Percentiles rank a stretch among this genome's conserved stretches.
Evolutionary conservation across 2,329 filamentous ascomycete genomes (phyloP).

Genomic region (Cadophora gregata): DNA sequence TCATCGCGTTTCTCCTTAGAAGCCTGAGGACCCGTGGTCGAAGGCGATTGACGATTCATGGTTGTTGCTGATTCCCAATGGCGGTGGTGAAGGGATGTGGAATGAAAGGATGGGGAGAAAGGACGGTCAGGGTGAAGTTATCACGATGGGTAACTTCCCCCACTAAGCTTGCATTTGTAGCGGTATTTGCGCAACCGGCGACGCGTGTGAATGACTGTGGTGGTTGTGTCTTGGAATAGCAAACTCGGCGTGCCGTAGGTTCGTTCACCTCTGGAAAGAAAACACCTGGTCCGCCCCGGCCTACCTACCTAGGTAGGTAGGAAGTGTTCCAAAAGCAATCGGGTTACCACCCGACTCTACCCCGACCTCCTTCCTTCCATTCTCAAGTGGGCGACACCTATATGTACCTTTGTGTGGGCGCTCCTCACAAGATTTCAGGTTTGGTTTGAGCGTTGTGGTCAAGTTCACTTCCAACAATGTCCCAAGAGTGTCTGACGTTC

Average conservation of each 20-base stretch:
- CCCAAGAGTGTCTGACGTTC: not conserved
- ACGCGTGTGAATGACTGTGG: not conserved
- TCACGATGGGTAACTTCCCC: not conserved
- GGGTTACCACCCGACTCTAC: not conserved
- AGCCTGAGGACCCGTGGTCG: not conserved
- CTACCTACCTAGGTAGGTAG: no score
- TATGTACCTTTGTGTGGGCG: not conserved
- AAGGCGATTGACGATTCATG: not conserved
- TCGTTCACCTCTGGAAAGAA: no score
- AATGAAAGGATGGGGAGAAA: not conserved
- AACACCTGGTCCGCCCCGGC: no score
- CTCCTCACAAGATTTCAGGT: not conserved
- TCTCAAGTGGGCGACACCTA: not conserved
- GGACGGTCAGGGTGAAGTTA: not conserved
- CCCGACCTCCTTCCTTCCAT: not conserved
- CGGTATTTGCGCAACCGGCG: not conserved
- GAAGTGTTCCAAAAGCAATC: not conserved
- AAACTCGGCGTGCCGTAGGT: not conserved
- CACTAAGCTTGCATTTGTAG: not conserved
- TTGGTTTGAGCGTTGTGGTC: not conserved
- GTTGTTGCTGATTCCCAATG: not conserved
- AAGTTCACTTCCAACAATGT: not conserved
- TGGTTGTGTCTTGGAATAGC: not conserved
- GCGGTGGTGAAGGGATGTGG: not conserved
- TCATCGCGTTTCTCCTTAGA: not conserved